Percentiles rank a stretch among this genome's conserved stretches.
phyloP scores from a whole-genome alignment of 345 rosid species.

The Murraya paniculata region DNA sequence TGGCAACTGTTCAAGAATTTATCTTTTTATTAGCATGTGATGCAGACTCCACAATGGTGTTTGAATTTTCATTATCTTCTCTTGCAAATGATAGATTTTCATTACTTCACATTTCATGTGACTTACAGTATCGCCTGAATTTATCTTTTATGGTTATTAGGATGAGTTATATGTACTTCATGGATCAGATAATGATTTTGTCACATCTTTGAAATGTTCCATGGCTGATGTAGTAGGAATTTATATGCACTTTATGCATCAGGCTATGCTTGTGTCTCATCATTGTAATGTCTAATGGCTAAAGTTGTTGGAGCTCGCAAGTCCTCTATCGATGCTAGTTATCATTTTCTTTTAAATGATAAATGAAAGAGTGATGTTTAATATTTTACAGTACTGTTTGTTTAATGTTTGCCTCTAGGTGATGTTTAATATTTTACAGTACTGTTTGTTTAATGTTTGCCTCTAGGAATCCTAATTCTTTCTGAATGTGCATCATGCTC shows the following conservation, averaged over 20 bases:
- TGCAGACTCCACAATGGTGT: not conserved
- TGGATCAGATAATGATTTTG: no score
- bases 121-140: not conserved
- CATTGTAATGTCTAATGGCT: not conserved
- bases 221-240: no score
- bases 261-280: not conserved
- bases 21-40: not conserved
- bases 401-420: no score
- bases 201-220: no score
- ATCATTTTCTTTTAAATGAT: not conserved
- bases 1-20: not conserved
- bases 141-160: not conserved
- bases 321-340: not conserved
- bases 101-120: not conserved
- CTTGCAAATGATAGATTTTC: not conserved
- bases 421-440: not conserved
- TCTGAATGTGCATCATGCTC: conserved; percentile 7
- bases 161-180: no score
- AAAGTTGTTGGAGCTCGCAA: not conserved
- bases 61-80: not conserved
- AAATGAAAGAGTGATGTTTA: not conserved
- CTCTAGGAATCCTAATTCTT: not conserved
- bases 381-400: not conserved
- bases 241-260: not conserved
- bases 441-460: not conserved